Evolutionary conservation across 1,284 basidiomycete genomes (phyloP).

Genomic region (Tranzscheliella williamsii): DNA sequence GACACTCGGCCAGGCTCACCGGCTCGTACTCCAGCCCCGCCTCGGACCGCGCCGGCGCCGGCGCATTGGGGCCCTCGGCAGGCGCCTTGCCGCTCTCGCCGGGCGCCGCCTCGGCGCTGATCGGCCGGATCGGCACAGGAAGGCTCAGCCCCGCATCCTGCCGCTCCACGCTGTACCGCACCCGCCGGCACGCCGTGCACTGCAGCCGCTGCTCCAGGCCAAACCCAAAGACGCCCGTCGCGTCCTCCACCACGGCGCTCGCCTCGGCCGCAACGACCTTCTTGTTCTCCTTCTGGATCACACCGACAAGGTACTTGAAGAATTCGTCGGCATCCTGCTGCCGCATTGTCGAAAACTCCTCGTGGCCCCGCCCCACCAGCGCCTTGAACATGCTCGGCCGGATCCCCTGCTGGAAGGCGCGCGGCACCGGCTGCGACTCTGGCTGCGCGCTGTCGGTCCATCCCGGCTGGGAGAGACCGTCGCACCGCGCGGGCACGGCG

Average conservation of each 20-base stretch:
- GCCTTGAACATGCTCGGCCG: constrained; percentile 83
- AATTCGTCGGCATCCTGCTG: constrained; percentile 99
- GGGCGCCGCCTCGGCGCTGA: neutral
- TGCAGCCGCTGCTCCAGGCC: constrained; percentile 68
- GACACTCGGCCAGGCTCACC: constrained; percentile 72
- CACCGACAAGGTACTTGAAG: constrained; percentile 77
- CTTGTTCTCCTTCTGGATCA: constrained; percentile 65
- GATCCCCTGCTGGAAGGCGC: constrained; percentile 79
- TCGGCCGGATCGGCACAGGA: constrained; percentile 68
- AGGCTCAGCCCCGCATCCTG: constrained; percentile 76
- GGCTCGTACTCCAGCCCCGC: constrained; percentile 67
- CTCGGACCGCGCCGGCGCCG: constrained; percentile 1
- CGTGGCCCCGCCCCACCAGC: constrained; percentile 87
- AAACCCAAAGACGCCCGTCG: constrained; percentile 79
- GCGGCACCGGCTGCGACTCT: constrained; percentile 9
- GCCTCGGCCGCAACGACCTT: constrained; percentile 4
- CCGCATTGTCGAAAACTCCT: constrained; percentile 92
- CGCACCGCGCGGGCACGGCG: constrained; percentile 67
- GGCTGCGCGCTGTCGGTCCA: constrained; percentile 1
- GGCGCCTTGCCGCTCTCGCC: constrained; percentile 62
- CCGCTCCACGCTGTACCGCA: constrained; percentile 81
- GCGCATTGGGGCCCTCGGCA: constrained; percentile 32
- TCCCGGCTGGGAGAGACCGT: neutral
- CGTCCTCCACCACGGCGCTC: constrained; percentile 49
- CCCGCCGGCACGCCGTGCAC: constrained; percentile 78